These are phyloP conservation scores for Saksenaea oblongispora DNA, from an alignment of 371 early-diverging fungal genomes.

Conservation along the genomic window DNA sequence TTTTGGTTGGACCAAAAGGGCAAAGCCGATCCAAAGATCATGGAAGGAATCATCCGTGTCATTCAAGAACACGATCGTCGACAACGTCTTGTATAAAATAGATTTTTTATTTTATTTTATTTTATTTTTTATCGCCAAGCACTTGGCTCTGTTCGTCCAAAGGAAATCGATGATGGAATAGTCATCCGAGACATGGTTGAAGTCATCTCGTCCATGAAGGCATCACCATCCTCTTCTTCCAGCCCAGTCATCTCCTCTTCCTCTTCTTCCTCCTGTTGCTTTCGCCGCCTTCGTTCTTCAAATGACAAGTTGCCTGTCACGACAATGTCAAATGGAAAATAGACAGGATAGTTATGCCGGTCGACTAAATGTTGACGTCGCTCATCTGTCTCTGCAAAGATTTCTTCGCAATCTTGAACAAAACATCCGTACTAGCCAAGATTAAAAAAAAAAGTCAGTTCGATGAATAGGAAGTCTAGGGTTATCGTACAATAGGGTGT, in stretches of 20 bases:
- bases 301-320: conserved; percentile 49
- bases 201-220: conserved; percentile 24
- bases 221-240: conserved; percentile 7
- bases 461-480: background rate
- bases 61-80: conserved; percentile 33
- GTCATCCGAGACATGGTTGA: conserved; percentile 24
- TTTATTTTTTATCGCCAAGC: background rate
- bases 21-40: conserved; percentile 33
- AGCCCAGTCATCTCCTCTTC: background rate
- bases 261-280: background rate
- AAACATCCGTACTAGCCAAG: conserved; percentile 69
- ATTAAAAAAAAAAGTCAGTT: background rate
- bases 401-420: conserved; percentile 61
- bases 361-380: conserved; percentile 68
- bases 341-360: conserved; percentile 63
- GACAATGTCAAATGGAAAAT: conserved; percentile 70
- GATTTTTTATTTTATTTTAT: background rate
- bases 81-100: conserved; percentile 16
- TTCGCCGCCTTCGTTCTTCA: conserved; percentile 25
- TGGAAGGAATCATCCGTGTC: conserved; percentile 38
- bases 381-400: conserved; percentile 50
- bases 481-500: conserved; percentile 52
- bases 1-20: conserved; percentile 52
- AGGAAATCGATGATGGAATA: conserved; percentile 38
- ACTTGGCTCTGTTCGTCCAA: conserved; percentile 30